Base-by-base conservation (phyloP, 805 yeast genomes). In the Myxozyma mucilagina region DNA sequence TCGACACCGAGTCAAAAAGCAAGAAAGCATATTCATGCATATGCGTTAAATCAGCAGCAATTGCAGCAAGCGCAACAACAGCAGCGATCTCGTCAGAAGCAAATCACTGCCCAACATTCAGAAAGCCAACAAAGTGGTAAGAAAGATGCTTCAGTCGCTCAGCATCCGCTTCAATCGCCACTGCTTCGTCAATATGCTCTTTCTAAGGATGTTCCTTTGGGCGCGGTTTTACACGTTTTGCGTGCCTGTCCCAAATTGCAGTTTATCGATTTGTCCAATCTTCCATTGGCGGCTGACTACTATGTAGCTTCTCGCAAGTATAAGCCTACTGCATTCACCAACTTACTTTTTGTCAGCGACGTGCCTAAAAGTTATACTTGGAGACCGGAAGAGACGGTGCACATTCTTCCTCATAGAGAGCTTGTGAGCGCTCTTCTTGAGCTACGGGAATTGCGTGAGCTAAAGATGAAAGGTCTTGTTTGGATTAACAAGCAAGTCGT, bases 181-280 rank as follows among this genome's bases (percentile, higher is more conserved):
- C 84, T 86, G 64, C 71, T 89, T 41, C 68, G 79, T 56, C 86
- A 83, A 71, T 87, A 87, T 72, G 79, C 89, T 2, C 77, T 81
- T 20, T 80, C 86, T n/a, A 84, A 81, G 66, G 97, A 90, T 71
- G 71, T 90, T 6, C 97, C 97, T 0, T 75, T 87, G 34, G 97
- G 97, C 0, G 83, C 84, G 64, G 69, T 91, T 9, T 70, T 90
- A 13, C 96, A 89, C 71, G 69, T 90, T 41, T 69, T 90, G 42
- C 80, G 80, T n/a, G 75, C 82, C 38, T 91, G 97, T 70, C 84
- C 84, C 13, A 86, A 87, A 66, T 67, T 90, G 41, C 73, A 70
- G 14, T 67, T 74, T 2, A 67, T 90, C 29, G 79, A 90, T 67
- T 72, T 90, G n/a, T 84, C 84, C 4, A 80, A 81, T 51, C 67